A percentile compares a stretch with the other conserved stretches of the same genome.
phyloP scores from a whole-genome alignment of 768 basidiomycete genomes.

The Tylopilus sp. region DNA sequence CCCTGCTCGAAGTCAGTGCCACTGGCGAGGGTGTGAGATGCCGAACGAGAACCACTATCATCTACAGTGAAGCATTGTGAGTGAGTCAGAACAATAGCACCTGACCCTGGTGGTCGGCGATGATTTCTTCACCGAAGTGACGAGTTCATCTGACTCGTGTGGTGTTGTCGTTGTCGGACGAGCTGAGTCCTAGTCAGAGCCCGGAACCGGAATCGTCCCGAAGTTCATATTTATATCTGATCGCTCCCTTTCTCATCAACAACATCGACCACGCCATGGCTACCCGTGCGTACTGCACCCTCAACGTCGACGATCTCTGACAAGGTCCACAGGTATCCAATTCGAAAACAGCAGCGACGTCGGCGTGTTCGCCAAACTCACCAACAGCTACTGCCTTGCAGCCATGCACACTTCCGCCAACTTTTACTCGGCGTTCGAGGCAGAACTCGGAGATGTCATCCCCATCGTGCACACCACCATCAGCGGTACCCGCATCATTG shows the following conservation, averaged over 20 bases:
- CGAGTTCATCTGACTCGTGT: too few species aligned
- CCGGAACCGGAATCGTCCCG: background rate
- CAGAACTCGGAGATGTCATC: conserved; percentile 87
- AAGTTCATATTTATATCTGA: background rate
- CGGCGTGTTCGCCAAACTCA: conserved; percentile 96
- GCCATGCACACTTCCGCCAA: conserved; percentile 94
- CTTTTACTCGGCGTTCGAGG: conserved; percentile 97
- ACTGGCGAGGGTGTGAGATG: too few species aligned
- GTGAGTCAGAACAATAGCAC: too few species aligned
- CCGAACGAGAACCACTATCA: too few species aligned
- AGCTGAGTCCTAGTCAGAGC: conserved; percentile 6
- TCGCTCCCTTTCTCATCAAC: background rate
- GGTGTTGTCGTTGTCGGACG: too few species aligned
- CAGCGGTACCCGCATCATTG: conserved; percentile 90
- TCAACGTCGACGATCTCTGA: background rate
- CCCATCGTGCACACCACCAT: conserved; percentile 97
- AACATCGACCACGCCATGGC: conserved; percentile 43
- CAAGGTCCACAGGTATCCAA: conserved; percentile 60
- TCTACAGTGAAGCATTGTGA: too few species aligned
- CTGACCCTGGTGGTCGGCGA: too few species aligned
- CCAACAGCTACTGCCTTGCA: conserved; percentile 95
- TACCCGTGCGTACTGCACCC: conserved; percentile 48
- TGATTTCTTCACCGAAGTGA: too few species aligned
- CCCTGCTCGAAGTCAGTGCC: too few species aligned
- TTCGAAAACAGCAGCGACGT: conserved; percentile 95